Conservation (phyloP, 2,329 filamentous ascomycete genomes). For the Pseudocercospora fuligena region DNA sequence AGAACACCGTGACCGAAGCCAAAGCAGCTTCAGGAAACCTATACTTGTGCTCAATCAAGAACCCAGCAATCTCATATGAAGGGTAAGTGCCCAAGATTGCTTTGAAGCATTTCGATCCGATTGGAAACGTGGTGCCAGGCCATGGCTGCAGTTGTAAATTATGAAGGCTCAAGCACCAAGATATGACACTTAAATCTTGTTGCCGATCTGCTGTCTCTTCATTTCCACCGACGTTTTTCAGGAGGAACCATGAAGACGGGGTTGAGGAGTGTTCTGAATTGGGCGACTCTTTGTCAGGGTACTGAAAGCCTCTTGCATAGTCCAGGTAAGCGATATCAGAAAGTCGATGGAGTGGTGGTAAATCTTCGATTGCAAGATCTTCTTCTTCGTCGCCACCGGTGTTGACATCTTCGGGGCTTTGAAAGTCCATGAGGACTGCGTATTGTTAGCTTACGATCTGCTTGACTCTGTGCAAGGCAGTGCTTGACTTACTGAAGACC, state of each 20-base stretch:
- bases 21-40: not conserved
- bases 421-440: not conserved
- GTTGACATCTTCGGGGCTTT: not conserved
- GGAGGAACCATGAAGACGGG: not conserved
- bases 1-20: not conserved
- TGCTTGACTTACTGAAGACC: not conserved
- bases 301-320: not conserved
- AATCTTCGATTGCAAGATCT: not conserved
- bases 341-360: not conserved
- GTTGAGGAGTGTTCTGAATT: too few species aligned
- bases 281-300: too few species aligned
- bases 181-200: not conserved
- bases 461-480: not conserved
- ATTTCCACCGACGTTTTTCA: not conserved
- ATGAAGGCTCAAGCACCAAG: not conserved
- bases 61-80: not conserved
- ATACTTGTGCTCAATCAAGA: not conserved
- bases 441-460: not conserved
- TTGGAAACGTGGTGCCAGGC: not conserved
- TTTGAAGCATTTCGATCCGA: not conserved
- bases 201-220: not conserved
- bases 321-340: not conserved
- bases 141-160: not conserved
- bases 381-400: not conserved
- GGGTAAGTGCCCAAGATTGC: not conserved